Conservation (phyloP, 192 early-diverging fungal species). For the Gaertneriomyces semiglobifer region DNA sequence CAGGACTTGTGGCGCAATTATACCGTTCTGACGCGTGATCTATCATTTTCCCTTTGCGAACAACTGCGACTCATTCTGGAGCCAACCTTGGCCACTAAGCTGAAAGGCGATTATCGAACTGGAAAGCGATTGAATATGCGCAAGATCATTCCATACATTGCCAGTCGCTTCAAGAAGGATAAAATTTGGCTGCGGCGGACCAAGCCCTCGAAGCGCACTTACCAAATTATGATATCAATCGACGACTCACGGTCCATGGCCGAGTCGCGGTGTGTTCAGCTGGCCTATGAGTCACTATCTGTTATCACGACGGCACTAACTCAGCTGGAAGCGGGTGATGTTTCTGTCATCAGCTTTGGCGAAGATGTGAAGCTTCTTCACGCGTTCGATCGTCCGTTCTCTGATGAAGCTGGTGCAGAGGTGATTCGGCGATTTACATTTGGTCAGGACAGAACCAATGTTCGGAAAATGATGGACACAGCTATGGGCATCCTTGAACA, state of each 20-base stretch:
- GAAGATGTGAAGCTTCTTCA: constrained; percentile 82
- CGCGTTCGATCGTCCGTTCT: constrained; percentile 91
- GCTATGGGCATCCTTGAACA: constrained; percentile 76
- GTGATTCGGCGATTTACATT: constrained; percentile 91
- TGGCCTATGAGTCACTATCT: constrained; percentile 92
- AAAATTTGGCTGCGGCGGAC: constrained; percentile 99
- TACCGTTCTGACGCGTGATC: constrained; percentile 82
- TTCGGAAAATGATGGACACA: constrained; percentile 80
- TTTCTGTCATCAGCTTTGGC: constrained; percentile 89
- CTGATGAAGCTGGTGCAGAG: constrained; percentile 82
- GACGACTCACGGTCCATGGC: constrained; percentile 99
- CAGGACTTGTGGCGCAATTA: constrained; percentile 85
- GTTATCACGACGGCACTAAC: constrained; percentile 87
- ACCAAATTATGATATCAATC: constrained; percentile 96
- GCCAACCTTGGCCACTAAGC: constrained; percentile 92
- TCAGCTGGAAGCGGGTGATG: constrained; percentile 92
- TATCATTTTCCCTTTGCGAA: constrained; percentile 88
- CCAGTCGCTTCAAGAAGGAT: constrained; percentile 98
- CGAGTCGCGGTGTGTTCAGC: constrained; percentile 77
- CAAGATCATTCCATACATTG: constrained; percentile 99
- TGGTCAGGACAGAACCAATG: constrained; percentile 79
- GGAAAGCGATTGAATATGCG: constrained; percentile 99
- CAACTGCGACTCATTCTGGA: constrained; percentile 94
- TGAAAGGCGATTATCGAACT: constrained; percentile 95
- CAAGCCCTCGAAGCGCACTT: constrained; percentile 92